Percentiles rank a stretch among this genome's conserved stretches.
phyloP scores from a whole-genome alignment of 2,329 filamentous ascomycete species.

The Ceratocystis diversiconidia region DNA sequence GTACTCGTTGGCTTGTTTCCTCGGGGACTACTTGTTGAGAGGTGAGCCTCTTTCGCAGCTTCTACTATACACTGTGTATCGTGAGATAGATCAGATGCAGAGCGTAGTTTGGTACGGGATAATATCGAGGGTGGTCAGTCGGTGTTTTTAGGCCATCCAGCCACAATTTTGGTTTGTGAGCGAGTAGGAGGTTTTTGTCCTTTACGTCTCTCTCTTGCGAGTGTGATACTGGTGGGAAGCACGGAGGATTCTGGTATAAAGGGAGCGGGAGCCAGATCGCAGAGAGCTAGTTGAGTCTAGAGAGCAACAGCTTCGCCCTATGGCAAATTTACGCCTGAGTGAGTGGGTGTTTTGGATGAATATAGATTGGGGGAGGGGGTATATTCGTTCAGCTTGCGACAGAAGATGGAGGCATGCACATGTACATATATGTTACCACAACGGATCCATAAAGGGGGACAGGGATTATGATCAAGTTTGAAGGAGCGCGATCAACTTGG shows the following conservation, averaged over 20 bases:
- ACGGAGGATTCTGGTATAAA: background rate
- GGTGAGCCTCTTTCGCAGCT: background rate
- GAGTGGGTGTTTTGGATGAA: background rate
- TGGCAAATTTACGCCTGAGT: background rate
- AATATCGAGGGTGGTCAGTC: background rate
- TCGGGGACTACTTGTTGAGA: background rate
- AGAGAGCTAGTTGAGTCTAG: background rate
- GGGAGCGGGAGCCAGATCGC: background rate
- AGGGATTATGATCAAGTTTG: background rate
- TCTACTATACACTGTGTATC: background rate
- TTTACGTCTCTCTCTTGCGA: background rate
- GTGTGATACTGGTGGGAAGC: background rate
- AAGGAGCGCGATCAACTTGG: background rate
- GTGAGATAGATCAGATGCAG: background rate
- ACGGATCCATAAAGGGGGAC: background rate
- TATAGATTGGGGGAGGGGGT: background rate
- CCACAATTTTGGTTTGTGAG: background rate
- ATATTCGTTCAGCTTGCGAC: constrained; percentile 1
- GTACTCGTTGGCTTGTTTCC: background rate
- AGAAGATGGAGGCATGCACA: background rate
- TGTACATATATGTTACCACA: background rate
- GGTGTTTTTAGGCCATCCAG: background rate
- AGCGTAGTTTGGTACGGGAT: background rate
- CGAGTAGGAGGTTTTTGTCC: background rate
- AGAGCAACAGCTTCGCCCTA: background rate